These are phyloP conservation scores for Alternaria sp. DNA, from an alignment of 2,329 filamentous ascomycete species.

Conservation along the genomic window DNA sequence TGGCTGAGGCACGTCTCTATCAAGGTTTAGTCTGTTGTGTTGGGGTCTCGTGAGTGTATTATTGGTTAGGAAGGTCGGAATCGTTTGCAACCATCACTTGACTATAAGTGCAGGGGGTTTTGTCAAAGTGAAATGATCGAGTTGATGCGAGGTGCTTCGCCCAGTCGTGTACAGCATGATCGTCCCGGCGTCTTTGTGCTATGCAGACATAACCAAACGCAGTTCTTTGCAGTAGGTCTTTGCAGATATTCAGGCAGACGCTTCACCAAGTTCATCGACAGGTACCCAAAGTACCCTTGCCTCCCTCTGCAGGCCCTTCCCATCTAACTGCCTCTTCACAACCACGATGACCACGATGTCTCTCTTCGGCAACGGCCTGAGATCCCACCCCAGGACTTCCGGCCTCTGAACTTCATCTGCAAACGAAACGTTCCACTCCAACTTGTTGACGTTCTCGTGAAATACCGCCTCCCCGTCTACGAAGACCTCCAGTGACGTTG, in stretches of 20 bases:
- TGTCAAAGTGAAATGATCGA: too few species aligned
- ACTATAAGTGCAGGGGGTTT: too few species aligned
- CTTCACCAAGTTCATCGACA: neutral
- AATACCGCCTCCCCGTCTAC: conserved; percentile 23
- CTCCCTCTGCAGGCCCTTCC: conserved; percentile 7
- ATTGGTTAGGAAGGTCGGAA: neutral
- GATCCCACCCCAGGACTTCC: conserved; percentile 31
- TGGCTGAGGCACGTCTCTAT: neutral
- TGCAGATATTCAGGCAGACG: too few species aligned
- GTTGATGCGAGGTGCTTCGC: too few species aligned
- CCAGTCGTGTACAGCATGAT: too few species aligned
- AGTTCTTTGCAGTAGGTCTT: too few species aligned
- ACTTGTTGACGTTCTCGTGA: neutral
- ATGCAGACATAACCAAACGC: too few species aligned
- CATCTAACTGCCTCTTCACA: conserved; percentile 6
- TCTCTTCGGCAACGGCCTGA: conserved; percentile 24
- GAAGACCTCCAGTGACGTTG: conserved; percentile 19
- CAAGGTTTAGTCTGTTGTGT: neutral
- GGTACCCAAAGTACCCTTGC: neutral
- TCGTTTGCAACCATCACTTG: neutral
- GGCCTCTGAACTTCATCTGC: conserved; percentile 7
- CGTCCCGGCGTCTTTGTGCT: too few species aligned
- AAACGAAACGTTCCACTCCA: conserved; percentile 16
- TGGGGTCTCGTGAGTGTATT: neutral
- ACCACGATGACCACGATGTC: conserved; percentile 31